Conservation (phyloP, 495 filamentous ascomycete species). For the Parachaetomium inaequale region DNA sequence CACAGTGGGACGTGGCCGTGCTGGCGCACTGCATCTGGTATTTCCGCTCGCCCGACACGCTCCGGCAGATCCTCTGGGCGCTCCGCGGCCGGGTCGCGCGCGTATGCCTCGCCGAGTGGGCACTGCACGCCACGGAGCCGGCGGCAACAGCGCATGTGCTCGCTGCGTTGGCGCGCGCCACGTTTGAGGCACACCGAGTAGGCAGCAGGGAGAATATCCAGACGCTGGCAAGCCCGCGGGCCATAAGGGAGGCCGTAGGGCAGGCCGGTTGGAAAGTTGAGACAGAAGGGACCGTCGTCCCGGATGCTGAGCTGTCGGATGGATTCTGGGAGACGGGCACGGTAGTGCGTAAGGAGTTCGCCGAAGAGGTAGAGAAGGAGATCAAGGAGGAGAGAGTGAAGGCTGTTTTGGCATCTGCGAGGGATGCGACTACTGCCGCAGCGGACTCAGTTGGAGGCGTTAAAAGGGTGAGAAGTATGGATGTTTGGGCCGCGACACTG, state of each 20-base stretch:
- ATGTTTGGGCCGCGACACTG: slow-evolving; percentile 46
- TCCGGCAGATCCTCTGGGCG: slow-evolving; percentile 34
- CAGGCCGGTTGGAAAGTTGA: slow-evolving; percentile 29
- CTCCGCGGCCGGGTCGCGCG: slow-evolving; percentile 32
- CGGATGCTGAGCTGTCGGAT: slow-evolving; percentile 41
- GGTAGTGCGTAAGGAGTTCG: slow-evolving; percentile 25
- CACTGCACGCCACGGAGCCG: slow-evolving; percentile 28
- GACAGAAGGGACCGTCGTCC: slow-evolving; percentile 31
- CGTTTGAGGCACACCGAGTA: slow-evolving; percentile 21
- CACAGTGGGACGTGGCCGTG: slow-evolving; percentile 42
- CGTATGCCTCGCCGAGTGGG: slow-evolving; percentile 43
- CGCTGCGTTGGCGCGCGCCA: slow-evolving; percentile 36
- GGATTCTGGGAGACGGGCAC: slow-evolving; percentile 45
- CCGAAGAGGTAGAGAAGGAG: slow-evolving; percentile 29
- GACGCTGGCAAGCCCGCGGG: slow-evolving; percentile 17
- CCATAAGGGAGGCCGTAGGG: slow-evolving; percentile 19
- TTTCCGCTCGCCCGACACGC: slow-evolving; percentile 35
- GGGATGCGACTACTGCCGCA: slow-evolving; percentile 35
- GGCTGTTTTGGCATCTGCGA: slow-evolving; percentile 31
- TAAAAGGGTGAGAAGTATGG: slow-evolving; percentile 43
- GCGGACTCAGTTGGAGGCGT: slow-evolving; percentile 32
- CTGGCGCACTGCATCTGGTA: slow-evolving; percentile 52
- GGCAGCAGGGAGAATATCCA: slow-evolving; percentile 23
- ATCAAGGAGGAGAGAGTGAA: slow-evolving; percentile 37
- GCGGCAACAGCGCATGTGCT: slow-evolving; percentile 41